Evolutionary conservation across 2,329 filamentous ascomycete genomes (phyloP).

Genomic region (Dichotomopilus funicola): DNA sequence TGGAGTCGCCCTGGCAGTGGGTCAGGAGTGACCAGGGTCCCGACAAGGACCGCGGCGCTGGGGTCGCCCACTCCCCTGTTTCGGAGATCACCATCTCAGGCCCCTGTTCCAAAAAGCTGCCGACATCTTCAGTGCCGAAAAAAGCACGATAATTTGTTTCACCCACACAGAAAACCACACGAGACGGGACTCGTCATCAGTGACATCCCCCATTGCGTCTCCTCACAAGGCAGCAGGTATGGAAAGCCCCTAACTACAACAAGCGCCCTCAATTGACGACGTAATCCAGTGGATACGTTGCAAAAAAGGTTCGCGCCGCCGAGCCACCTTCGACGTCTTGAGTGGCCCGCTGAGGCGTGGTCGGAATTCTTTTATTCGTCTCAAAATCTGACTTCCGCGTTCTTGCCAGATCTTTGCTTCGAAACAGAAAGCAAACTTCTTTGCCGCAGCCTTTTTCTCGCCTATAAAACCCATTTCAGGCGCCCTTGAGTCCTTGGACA

Average conservation of each 20-base stretch:
- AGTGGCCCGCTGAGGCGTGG: slow-evolving; percentile 6
- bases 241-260: slow-evolving; percentile 4
- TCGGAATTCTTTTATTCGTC: slow-evolving; percentile 20
- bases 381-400: slow-evolving; percentile 18
- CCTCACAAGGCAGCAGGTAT: slow-evolving; percentile 12
- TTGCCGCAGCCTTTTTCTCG: not conserved
- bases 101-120: slow-evolving; percentile 9
- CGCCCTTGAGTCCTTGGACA: not conserved
- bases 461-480: not conserved
- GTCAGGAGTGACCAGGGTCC: slow-evolving; percentile 8
- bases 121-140: slow-evolving; percentile 1
- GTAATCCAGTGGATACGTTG: slow-evolving; percentile 5
- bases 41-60: slow-evolving; percentile 3
- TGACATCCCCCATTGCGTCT: slow-evolving; percentile 9
- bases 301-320: not conserved
- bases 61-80: slow-evolving; percentile 10
- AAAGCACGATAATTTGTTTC: not conserved
- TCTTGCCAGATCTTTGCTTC: slow-evolving; percentile 23
- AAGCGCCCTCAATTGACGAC: not conserved
- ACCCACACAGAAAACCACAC: not conserved
- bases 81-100: slow-evolving; percentile 14
- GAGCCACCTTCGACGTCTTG: slow-evolving; percentile 3
- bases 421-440: slow-evolving; percentile 2
- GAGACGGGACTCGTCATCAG: slow-evolving; percentile 10
- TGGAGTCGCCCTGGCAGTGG: slow-evolving; percentile 2